Conservation (phyloP, 371 early-diverging fungal genomes). For the Lichtheimia corymbifera region DNA sequence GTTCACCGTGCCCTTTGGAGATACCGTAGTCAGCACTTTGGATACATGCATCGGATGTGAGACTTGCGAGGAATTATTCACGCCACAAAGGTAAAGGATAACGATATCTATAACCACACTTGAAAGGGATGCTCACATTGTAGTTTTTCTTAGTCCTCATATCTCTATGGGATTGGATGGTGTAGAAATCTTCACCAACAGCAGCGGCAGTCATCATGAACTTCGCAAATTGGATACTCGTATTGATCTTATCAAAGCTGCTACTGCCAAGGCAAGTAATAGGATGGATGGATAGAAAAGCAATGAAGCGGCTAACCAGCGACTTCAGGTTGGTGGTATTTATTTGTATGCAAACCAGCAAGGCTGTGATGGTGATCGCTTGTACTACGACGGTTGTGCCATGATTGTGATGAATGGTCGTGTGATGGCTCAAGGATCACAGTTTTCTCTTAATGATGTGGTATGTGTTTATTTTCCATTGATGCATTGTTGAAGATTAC, state of each 20-base stretch:
- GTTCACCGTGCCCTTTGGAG: conserved; percentile 79
- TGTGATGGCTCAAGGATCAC: conserved; percentile 88
- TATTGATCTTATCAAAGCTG: conserved; percentile 85
- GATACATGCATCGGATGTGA: conserved; percentile 94
- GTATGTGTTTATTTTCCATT: conserved; percentile 32
- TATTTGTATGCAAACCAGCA: conserved; percentile 96
- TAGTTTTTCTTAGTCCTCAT: conserved; percentile 73
- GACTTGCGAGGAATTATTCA: conserved; percentile 96
- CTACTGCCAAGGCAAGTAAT: conserved; percentile 84
- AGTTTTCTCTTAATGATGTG: conserved; percentile 93
- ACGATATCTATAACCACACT: neutral
- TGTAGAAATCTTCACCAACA: conserved; percentile 94
- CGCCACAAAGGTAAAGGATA: conserved; percentile 71
- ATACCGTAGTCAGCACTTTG: conserved; percentile 75
- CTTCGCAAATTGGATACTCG: conserved; percentile 85
- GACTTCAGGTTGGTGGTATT: conserved; percentile 77
- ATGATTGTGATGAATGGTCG: conserved; percentile 91
- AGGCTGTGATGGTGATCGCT: conserved; percentile 98
- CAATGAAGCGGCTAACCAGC: neutral
- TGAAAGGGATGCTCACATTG: neutral
- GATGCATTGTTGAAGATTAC: neutral
- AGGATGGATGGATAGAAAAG: no score
- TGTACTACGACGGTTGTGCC: conserved; percentile 96
- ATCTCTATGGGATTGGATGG: conserved; percentile 92
- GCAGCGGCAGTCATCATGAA: conserved; percentile 92